Base-by-base conservation (phyloP, 768 basidiomycete species). In the Guyanaporus albipodus region DNA sequence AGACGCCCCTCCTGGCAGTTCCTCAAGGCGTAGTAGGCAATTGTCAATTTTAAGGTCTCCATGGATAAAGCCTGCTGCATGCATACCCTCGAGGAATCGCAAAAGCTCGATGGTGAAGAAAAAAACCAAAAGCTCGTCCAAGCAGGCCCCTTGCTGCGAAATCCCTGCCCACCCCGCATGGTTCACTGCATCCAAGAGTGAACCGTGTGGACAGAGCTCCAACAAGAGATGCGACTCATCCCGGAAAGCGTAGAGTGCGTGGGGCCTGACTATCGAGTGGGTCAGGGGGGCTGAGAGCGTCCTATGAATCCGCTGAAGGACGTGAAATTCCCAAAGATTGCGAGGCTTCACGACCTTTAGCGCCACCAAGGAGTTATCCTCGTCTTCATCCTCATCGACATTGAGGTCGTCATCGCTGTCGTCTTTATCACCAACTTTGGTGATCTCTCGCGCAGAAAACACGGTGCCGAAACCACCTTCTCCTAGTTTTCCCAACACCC, bases 1-100 rank as follows among this genome's bases (percentile, higher is more conserved):
- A 0, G 83, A 73, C 1, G 76, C 67, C 1, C 83, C 82, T 4
- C 83, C 83, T 2, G 85, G 83, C 4, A 87, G 82, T 42, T 90
- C 87, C 53, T 91, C 87, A 36, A 99, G 76, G 5, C 96, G 83
- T 8, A 98, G 73, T n/a, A 99, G 77, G 63, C 94, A 96, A 69
- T 99, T 99, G 70, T 99, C 96, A 65, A 98, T 96, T 73, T 99
- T 99, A 53, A 99, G 77, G 69, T 99, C 96, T 26, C 96, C 95
- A 59, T 99, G 96, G 56, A 99, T 89, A 70, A 98, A 90, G 10
- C 91, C 90, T 0, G 76, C 71, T 14, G 61, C 46, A 64, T 98
- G 96, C 63, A 97, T 78, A 15, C 76, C 83, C 60, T 94, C 92
- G 34, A 97, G 67, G 9, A 88, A 68, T 22, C 84, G 83, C 31